Base-by-base conservation (phyloP, 805 yeast genomes). In the Candida krabiensis region DNA sequence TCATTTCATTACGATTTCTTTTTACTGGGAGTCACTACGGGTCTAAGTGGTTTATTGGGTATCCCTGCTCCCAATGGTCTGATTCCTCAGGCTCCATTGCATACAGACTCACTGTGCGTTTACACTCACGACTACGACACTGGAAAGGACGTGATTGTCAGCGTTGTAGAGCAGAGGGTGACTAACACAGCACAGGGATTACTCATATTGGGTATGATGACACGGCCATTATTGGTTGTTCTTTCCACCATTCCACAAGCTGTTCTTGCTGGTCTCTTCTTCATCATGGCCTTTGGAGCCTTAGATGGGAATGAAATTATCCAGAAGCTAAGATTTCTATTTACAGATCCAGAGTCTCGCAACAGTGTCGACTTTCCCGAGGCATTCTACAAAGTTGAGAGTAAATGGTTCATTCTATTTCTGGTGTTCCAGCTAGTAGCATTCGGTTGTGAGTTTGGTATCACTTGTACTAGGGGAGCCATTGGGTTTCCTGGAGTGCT, bases 51-150 rank as follows among this genome's bases (percentile, higher is more conserved):
- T 0, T 61, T 91, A 1, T 55, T 91, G 9, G 99, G 98, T 0
- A 71, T 93, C 2, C 99, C 98, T 0, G 89, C 97, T 2, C 98
- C 98, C 0, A 93, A 93, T 62, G 99, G 99, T 0, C 69, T 91
- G 22, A 91, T 91, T 30, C 99, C 99, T 1, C 99, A 91, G 60
- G 98, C 99, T 0, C 98, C 98, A 2, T 58, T 93, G 24, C 99
- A 91, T 52, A 89, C 98, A 0, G 76, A 74, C 28, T 78, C 96
- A 0, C 63, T 91, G 21, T 74, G 87, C 28, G 79, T 85, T 11
- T 71, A 71, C 46, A 71, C 73, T 35, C 57, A 59, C 35, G 61
- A 64, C 37, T 53, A 54, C 40, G 49, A 39, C 4, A 57, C 60
- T 8, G 66, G 66, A 11, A 36, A 42, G 12, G 55, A 56, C 22